A percentile compares a stretch with the other conserved stretches of the same genome.
phyloP scores from a whole-genome alignment of 2,329 filamentous ascomycete species.

The Talaromyces atroroseus region DNA sequence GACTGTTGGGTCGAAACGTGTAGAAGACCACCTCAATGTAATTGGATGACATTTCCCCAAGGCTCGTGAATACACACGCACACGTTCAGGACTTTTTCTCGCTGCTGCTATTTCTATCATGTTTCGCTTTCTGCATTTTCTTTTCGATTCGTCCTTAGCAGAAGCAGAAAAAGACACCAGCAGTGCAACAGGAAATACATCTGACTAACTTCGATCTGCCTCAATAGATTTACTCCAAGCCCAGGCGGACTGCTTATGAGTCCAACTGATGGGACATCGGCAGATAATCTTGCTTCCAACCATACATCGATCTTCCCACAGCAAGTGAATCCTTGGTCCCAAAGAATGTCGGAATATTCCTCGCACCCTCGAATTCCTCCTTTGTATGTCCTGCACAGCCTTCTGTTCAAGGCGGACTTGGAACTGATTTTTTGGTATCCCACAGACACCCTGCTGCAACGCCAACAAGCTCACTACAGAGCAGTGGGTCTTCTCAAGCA shows the following conservation, averaged over 20 bases:
- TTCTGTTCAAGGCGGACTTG: background rate
- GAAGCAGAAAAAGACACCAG: too few species aligned
- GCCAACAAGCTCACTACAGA: conserved; percentile 38
- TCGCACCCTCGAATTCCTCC: conserved; percentile 28
- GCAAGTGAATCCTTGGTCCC: conserved; percentile 28
- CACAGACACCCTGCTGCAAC: conserved; percentile 43
- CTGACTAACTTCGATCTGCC: conserved; percentile 10
- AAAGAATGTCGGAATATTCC: conserved; percentile 35
- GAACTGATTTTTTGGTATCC: conserved; percentile 1
- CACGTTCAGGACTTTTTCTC: background rate
- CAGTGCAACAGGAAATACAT: background rate
- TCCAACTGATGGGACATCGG: conserved; percentile 25
- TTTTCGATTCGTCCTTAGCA: background rate
- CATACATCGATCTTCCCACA: conserved; percentile 31
- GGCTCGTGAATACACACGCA: conserved; percentile 8
- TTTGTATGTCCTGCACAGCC: conserved; percentile 29
- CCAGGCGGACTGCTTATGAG: conserved; percentile 46
- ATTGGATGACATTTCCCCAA: background rate
- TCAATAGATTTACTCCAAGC: conserved; percentile 46
- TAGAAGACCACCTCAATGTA: background rate
- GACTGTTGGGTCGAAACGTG: background rate
- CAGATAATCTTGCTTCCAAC: conserved; percentile 31
- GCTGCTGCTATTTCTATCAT: background rate
- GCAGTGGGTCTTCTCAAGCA: conserved; percentile 24
- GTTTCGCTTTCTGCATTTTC: background rate